These are phyloP conservation scores for Zygoascus bituminiphila DNA, from an alignment of 805 yeast species.

Conservation along the genomic window DNA sequence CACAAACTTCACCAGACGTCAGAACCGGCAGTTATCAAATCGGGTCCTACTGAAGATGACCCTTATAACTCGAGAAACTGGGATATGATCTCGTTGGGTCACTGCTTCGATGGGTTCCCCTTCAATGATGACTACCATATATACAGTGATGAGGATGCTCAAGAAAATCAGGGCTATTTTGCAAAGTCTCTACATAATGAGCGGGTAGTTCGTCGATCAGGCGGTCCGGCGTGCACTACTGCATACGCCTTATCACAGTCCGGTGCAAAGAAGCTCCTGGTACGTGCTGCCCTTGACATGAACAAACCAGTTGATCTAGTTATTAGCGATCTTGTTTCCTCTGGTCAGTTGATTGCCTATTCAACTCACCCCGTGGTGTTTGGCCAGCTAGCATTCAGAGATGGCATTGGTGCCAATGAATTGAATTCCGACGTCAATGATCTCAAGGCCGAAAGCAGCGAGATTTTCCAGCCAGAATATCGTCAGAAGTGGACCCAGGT, in stretches of 20 bases:
- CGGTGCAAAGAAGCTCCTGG: conserved; percentile 12
- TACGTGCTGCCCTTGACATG: conserved; percentile 9
- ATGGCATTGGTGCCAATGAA: conserved; percentile 8
- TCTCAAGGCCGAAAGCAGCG: neutral
- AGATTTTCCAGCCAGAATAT: neutral
- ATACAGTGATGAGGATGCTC: conserved; percentile 10
- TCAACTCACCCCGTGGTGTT: conserved; percentile 9
- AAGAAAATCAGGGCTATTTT: neutral
- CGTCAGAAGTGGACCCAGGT: conserved; percentile 1
- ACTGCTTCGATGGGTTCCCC: conserved; percentile 7
- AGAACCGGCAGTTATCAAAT: neutral
- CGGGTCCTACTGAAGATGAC: conserved; percentile 8
- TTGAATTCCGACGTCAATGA: conserved; percentile 8
- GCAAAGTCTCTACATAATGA: conserved; percentile 3
- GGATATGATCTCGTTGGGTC: conserved; percentile 13
- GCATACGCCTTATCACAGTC: conserved; percentile 12
- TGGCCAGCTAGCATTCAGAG: conserved; percentile 9
- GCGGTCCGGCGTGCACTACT: conserved; percentile 10
- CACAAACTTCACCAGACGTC: neutral
- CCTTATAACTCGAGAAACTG: conserved; percentile 11
- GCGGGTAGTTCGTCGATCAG: conserved; percentile 10
- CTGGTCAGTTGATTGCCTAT: conserved; percentile 8
- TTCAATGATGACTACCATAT: conserved; percentile 1
- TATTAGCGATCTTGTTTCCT: conserved; percentile 4
- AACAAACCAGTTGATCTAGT: conserved; percentile 10